Conservation (phyloP, 306 rosid species). For the Glycine tomentella region DNA sequence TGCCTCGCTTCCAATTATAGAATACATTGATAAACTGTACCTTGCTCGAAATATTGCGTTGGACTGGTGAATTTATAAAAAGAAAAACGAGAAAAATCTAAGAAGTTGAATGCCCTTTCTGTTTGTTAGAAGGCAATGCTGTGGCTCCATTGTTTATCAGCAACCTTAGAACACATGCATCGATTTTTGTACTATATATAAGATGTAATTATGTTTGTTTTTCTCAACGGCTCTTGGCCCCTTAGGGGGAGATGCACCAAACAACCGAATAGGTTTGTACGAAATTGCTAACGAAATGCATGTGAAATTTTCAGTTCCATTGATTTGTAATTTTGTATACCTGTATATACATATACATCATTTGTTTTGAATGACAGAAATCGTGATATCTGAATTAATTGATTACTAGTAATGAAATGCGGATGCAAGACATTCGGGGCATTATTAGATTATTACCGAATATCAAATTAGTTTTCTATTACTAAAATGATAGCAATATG, state of each 20-base stretch:
- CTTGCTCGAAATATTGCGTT: constrained; percentile 69
- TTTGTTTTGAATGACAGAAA: constrained; percentile 23
- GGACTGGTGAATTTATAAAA: constrained; percentile 77
- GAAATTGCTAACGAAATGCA: constrained; percentile 8
- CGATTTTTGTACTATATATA: constrained; percentile 10
- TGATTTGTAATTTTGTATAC: constrained; percentile 20
- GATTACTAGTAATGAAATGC: constrained; percentile 1
- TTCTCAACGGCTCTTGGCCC: constrained; percentile 33
- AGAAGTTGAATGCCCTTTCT: constrained; percentile 6
- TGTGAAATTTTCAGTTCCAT: neutral
- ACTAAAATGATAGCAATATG: neutral
- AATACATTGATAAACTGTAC: constrained; percentile 81
- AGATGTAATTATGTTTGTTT: constrained; percentile 45
- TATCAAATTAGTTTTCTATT: neutral
- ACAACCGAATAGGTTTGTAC: constrained; percentile 16
- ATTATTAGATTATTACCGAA: constrained; percentile 10
- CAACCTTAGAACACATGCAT: constrained; percentile 16
- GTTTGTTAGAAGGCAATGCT: constrained; percentile 32
- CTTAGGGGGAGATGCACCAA: constrained; percentile 29
- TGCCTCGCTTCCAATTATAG: constrained; percentile 70
- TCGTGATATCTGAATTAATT: constrained; percentile 17
- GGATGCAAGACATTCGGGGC: constrained; percentile 1
- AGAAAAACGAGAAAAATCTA: neutral
- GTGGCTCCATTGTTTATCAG: constrained; percentile 35
- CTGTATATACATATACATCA: constrained; percentile 5